Conservation (phyloP, 2,329 filamentous ascomycete species). For the Aspergillaceae sp. region DNA sequence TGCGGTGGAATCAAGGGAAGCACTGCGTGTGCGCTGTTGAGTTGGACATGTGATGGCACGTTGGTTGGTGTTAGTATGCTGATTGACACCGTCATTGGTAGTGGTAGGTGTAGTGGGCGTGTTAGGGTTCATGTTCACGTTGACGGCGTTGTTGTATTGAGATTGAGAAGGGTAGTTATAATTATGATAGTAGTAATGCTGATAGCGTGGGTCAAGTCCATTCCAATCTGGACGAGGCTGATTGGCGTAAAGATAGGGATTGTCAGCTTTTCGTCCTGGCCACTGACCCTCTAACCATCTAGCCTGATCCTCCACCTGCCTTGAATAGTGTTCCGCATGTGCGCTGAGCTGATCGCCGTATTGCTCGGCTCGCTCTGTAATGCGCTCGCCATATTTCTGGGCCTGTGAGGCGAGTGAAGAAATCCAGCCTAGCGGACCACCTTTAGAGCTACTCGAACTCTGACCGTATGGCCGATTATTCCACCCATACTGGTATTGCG, state of each 20-base stretch:
- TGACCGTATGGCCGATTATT: constrained; percentile 15
- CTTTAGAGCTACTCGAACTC: constrained; percentile 14
- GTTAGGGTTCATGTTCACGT: neutral
- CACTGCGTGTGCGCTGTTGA: constrained; percentile 15
- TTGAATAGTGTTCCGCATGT: constrained; percentile 28
- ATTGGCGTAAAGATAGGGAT: constrained; percentile 6
- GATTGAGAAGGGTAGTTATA: constrained; percentile 1
- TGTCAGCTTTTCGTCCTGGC: constrained; percentile 18
- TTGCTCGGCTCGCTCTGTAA: constrained; percentile 25
- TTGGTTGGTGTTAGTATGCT: neutral
- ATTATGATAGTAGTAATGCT: constrained; percentile 7
- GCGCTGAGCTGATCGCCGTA: constrained; percentile 27
- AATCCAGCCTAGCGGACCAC: constrained; percentile 25
- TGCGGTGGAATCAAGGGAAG: constrained; percentile 21
- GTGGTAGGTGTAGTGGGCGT: neutral
- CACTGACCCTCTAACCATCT: constrained; percentile 31
- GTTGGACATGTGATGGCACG: neutral
- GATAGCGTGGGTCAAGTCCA: constrained; percentile 4
- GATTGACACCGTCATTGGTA: neutral
- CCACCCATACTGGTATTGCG: constrained; percentile 20
- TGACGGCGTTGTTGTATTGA: neutral
- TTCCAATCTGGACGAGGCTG: neutral
- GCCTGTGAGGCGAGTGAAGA: constrained; percentile 28
- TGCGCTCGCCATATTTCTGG: constrained; percentile 33
- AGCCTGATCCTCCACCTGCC: constrained; percentile 32